A percentile compares a stretch with the other conserved stretches of the same genome.
phyloP scores from a whole-genome alignment of 257 asterid genomes.

The Nicotiana attenuata region DNA sequence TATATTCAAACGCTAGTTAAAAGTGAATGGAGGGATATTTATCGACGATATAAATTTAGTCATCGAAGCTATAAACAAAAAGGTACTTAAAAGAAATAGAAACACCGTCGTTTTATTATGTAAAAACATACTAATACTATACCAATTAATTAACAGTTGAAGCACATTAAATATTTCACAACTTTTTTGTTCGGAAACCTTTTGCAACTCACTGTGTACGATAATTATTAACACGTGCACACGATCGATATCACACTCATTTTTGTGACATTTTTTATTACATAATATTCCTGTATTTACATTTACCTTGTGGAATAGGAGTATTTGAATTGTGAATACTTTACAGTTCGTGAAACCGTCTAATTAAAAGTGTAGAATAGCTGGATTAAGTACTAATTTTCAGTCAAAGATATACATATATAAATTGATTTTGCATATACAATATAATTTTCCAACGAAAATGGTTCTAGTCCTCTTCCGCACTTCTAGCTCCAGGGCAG shows the following conservation, averaged over 20 bases:
- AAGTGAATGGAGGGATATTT: not conserved
- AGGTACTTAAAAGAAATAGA: not conserved
- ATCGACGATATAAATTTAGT: not conserved
- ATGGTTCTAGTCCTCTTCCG: no score
- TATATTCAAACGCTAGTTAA: no score
- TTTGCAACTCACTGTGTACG: not conserved
- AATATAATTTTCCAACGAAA: no score
- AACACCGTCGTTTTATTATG: not conserved
- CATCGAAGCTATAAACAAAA: not conserved
- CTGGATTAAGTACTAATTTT: not conserved
- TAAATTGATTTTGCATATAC: no score
- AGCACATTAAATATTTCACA: not conserved
- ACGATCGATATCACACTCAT: not conserved
- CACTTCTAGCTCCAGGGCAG: no score
- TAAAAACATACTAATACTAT: not conserved
- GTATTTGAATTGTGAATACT: not conserved
- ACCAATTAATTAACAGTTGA: no score
- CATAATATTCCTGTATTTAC: not conserved
- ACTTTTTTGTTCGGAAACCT: not conserved
- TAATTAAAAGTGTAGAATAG: not conserved
- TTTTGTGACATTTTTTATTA: not conserved
- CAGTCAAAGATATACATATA: not conserved
- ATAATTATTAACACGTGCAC: not conserved
- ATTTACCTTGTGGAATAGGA: not conserved
- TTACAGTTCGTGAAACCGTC: not conserved